Conservation (phyloP, 805 yeast genomes). For the Ogataea zsoltii region DNA sequence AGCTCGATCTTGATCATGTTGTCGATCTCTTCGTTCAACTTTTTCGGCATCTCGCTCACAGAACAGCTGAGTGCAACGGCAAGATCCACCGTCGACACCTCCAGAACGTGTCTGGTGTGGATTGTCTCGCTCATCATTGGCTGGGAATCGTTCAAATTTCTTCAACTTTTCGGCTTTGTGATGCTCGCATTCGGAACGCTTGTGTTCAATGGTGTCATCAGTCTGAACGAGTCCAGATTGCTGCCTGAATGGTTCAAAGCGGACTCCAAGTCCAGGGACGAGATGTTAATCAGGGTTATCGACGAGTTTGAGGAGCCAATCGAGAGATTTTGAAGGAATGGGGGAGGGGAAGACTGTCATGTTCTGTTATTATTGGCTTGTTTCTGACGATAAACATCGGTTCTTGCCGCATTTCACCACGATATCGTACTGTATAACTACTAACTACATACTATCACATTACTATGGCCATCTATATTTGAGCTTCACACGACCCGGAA, state of each 20-base stretch:
- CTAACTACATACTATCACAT: too few relatives aligned
- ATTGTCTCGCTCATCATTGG: slow-evolving; percentile 64
- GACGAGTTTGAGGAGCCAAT: slow-evolving; percentile 46
- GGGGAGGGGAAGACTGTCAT: too few relatives aligned
- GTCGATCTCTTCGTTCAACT: slow-evolving; percentile 71
- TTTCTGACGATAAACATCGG: too few relatives aligned
- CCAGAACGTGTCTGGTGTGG: slow-evolving; percentile 78
- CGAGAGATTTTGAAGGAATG: slow-evolving; percentile 36
- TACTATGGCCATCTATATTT: too few relatives aligned
- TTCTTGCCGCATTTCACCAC: too few relatives aligned
- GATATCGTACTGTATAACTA: too few relatives aligned
- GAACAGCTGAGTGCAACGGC: slow-evolving; percentile 69
- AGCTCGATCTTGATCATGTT: slow-evolving; percentile 68
- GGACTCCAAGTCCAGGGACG: slow-evolving; percentile 24
- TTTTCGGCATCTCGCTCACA: slow-evolving; percentile 71
- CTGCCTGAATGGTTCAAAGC: slow-evolving; percentile 49
- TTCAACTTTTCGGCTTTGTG: slow-evolving; percentile 65
- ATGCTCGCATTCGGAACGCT: slow-evolving; percentile 70
- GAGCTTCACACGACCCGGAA: neutral
- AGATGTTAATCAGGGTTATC: slow-evolving; percentile 35
- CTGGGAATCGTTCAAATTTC: slow-evolving; percentile 68
- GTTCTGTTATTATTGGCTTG: too few relatives aligned
- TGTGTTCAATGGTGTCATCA: slow-evolving; percentile 67
- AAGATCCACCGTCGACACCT: slow-evolving; percentile 76
- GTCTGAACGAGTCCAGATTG: slow-evolving; percentile 47